Evolutionary conservation across 768 basidiomycete genomes (phyloP).

Genomic region (Leccinum pellstonianum): DNA sequence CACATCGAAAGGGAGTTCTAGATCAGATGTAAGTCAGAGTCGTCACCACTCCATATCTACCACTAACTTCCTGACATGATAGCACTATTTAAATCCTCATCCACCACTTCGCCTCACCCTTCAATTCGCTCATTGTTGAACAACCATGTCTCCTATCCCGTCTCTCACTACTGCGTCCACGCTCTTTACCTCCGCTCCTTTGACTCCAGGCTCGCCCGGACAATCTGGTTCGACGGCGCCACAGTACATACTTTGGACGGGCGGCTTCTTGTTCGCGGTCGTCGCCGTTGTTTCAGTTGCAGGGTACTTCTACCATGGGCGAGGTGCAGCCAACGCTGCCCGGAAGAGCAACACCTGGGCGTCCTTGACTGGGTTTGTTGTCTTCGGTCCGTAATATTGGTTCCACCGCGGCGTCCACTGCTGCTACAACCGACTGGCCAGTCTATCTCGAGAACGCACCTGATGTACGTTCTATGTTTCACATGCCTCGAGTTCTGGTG

Average conservation of each 20-base stretch:
- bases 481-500: not conserved
- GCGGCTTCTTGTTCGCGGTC: conserved; percentile 15
- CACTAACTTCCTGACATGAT: not conserved
- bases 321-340: not conserved
- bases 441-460: conserved; percentile 12
- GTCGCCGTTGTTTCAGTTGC: conserved; percentile 14
- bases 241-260: conserved; percentile 8
- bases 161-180: not conserved
- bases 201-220: not conserved
- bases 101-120: not conserved
- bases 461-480: conserved; percentile 2
- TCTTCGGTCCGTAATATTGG: conserved; percentile 8
- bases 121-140: conserved; percentile 3
- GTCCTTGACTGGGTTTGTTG: conserved; percentile 1
- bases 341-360: conserved; percentile 7
- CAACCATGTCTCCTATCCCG: conserved; percentile 19
- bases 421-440: not conserved
- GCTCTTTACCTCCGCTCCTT: not conserved
- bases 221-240: no score
- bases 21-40: no score
- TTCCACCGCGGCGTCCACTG: not conserved
- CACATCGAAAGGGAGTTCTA: no score
- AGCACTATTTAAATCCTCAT: conserved; percentile 3
- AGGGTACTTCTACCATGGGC: conserved; percentile 18
- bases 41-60: no score